These are phyloP conservation scores for Eucalyptus regnans DNA, from an alignment of 345 rosid species.

Conservation along the genomic window DNA sequence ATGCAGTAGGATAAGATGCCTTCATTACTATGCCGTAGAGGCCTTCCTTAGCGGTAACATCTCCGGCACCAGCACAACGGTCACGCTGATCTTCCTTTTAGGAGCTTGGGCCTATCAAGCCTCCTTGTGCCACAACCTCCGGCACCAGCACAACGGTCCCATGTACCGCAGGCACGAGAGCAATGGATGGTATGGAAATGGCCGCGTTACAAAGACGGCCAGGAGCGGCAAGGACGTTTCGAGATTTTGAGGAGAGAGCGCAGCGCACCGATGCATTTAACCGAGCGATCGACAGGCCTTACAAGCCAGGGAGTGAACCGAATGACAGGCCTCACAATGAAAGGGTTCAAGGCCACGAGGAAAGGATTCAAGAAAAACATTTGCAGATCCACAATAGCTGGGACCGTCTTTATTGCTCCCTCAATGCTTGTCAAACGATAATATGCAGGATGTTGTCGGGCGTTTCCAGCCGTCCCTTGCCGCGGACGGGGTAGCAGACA, in stretches of 20 bases:
- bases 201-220: not conserved
- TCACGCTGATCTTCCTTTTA: too few species aligned
- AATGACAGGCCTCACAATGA: conserved; percentile 34
- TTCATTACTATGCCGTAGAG: too few species aligned
- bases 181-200: not conserved
- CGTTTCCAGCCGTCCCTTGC: conserved; percentile 9
- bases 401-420: not conserved
- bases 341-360: not conserved
- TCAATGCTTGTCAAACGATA: not conserved
- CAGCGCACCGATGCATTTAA: conserved; percentile 8
- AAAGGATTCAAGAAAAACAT: not conserved
- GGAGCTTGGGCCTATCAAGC: too few species aligned
- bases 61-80: too few species aligned
- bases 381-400: not conserved
- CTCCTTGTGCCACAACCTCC: too few species aligned
- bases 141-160: too few species aligned
- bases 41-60: too few species aligned
- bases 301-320: conserved; percentile 24
- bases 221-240: conserved; percentile 5
- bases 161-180: too few species aligned
- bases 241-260: conserved; percentile 12
- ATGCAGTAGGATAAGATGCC: too few species aligned
- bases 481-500: not conserved
- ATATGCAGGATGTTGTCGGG: conserved; percentile 8
- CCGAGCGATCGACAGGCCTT: conserved; percentile 4